These are phyloP conservation scores for Candida xiaguanensis DNA, from an alignment of 805 yeast genomes.

Conservation along the genomic window DNA sequence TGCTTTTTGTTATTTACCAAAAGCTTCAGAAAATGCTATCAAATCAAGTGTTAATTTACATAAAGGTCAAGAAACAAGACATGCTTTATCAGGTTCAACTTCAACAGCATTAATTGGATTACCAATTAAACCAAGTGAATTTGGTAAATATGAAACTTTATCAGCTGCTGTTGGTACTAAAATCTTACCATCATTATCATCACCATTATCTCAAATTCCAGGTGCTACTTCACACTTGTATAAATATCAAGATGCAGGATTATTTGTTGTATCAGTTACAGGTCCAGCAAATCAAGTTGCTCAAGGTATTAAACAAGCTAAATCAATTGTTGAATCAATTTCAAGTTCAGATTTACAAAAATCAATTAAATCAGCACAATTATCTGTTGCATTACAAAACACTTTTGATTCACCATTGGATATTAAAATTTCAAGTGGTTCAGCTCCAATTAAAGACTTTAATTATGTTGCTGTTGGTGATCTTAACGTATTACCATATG, in stretches of 20 bases:
- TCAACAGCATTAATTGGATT: slow-evolving; percentile 79
- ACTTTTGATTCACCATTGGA: slow-evolving; percentile 28
- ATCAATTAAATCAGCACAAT: slow-evolving; percentile 42
- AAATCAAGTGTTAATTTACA: slow-evolving; percentile 36
- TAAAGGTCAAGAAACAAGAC: slow-evolving; percentile 67
- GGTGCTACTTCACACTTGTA: slow-evolving; percentile 53
- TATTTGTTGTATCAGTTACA: slow-evolving; percentile 67
- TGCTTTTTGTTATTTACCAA: slow-evolving; percentile 58
- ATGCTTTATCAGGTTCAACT: slow-evolving; percentile 53
- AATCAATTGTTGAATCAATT: slow-evolving; percentile 35
- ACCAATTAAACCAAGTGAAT: slow-evolving; percentile 63
- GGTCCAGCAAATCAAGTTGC: slow-evolving; percentile 61
- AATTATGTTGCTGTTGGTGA: slow-evolving; percentile 91
- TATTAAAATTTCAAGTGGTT: slow-evolving; percentile 30
- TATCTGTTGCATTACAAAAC: slow-evolving; percentile 41
- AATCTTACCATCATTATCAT: slow-evolving; percentile 52
- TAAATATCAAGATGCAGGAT: slow-evolving; percentile 74
- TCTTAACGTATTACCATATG: slow-evolving; percentile 78
- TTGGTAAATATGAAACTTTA: slow-evolving; percentile 66
- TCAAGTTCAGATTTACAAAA: slow-evolving; percentile 52
- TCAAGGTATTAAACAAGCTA: slow-evolving; percentile 57
- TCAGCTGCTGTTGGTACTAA: slow-evolving; percentile 61
- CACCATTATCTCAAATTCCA: slow-evolving; percentile 46
- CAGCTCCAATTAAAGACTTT: slow-evolving; percentile 53
- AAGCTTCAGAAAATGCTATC: slow-evolving; percentile 46